phyloP scores from a whole-genome alignment of 139 green algal genomes.

The Deuterostichococcus epilithicus region DNA sequence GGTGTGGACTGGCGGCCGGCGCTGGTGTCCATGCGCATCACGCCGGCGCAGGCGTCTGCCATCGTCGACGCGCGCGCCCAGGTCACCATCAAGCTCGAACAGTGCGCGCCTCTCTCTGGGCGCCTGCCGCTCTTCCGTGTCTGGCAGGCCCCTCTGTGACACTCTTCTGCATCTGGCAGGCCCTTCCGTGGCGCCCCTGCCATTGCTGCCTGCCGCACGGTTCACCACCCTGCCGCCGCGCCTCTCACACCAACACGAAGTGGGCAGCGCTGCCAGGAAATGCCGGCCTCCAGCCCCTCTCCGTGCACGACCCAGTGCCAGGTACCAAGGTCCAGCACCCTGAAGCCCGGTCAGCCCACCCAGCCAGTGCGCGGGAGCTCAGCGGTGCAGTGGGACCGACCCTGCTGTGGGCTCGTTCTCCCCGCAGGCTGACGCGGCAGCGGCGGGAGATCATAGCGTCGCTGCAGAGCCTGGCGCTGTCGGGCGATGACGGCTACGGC shows the following conservation, averaged over 20 bases:
- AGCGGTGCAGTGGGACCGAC: too few relatives aligned
- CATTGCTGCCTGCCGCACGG: too few relatives aligned
- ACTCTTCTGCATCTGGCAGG: background rate
- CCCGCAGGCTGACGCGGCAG: background rate
- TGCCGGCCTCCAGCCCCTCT: too few relatives aligned
- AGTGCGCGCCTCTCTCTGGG: background rate
- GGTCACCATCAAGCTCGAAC: background rate
- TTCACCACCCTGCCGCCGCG: too few relatives aligned
- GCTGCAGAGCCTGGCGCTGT: background rate
- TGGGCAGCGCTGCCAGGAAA: too few relatives aligned
- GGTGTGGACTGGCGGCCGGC: background rate
- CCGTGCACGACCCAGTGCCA: too few relatives aligned
- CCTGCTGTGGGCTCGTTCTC: too few relatives aligned
- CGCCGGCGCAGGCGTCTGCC: background rate
- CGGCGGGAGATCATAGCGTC: background rate
- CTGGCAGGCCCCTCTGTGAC: background rate
- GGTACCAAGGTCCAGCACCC: too few relatives aligned
- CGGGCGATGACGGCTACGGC: background rate
- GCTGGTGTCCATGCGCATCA: background rate
- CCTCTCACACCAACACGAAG: too few relatives aligned
- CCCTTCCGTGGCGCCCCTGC: too few relatives aligned
- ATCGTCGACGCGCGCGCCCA: background rate
- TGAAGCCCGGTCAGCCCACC: too few relatives aligned
- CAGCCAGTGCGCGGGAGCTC: too few relatives aligned
- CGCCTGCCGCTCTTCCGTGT: background rate